phyloP scores from a whole-genome alignment of 768 basidiomycete species.

The Auricularia cornea region DNA sequence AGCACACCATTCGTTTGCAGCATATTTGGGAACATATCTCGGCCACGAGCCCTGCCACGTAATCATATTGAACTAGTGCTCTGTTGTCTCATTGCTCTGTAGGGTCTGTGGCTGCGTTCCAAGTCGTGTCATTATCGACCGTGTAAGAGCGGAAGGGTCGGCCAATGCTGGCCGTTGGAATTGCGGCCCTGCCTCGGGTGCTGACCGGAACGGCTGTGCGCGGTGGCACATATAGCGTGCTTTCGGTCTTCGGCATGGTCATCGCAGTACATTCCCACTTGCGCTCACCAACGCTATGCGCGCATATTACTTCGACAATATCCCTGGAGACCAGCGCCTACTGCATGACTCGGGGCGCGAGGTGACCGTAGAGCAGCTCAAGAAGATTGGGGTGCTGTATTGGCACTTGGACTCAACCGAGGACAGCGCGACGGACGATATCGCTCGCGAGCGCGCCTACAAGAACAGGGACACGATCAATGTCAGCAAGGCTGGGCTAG shows the following conservation, averaged over 20 bases:
- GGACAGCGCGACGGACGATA: conserved; percentile 44
- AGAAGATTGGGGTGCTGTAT: conserved; percentile 52
- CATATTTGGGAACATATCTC: not conserved
- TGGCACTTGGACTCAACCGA: conserved; percentile 52
- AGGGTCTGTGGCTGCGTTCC: too few species aligned
- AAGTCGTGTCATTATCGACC: too few species aligned
- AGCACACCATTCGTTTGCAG: not conserved
- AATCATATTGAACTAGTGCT: not conserved
- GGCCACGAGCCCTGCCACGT: not conserved
- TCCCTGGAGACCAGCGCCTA: conserved; percentile 72
- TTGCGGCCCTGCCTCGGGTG: too few species aligned
- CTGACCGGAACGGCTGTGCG: too few species aligned
- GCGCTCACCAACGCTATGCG: conserved; percentile 38
- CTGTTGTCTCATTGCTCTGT: not conserved
- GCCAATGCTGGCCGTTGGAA: too few species aligned
- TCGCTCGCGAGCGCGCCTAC: conserved; percentile 66
- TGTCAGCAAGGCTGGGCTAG: conserved; percentile 69
- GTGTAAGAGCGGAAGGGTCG: too few species aligned
- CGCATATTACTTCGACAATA: conserved; percentile 68
- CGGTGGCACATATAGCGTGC: too few species aligned
- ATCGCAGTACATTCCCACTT: too few species aligned
- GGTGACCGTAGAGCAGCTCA: conserved; percentile 41
- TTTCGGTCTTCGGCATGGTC: too few species aligned
- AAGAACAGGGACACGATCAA: conserved; percentile 79
- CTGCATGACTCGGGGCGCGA: conserved; percentile 56